Evolutionary conservation across 805 yeast genomes (phyloP).

Genomic region (Cyberlindnera saturnus): DNA sequence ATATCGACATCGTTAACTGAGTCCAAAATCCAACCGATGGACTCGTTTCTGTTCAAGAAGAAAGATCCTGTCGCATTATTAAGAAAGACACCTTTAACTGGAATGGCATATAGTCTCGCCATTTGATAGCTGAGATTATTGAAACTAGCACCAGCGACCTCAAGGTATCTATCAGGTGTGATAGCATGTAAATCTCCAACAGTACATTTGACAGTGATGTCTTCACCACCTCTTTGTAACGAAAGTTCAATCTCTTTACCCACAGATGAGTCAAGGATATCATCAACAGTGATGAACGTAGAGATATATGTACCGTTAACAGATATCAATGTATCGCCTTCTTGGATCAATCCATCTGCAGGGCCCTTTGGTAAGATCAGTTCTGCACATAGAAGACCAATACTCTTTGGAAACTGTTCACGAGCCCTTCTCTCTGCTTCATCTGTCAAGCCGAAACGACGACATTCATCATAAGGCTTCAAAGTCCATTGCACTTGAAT

Average conservation of each 20-base stretch:
- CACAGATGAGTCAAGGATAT: constrained; percentile 66
- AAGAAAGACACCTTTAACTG: constrained; percentile 78
- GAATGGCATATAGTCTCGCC: constrained; percentile 78
- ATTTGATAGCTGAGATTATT: constrained; percentile 83
- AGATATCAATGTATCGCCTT: constrained; percentile 80
- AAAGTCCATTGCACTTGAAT: constrained; percentile 86
- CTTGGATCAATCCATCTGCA: constrained; percentile 62
- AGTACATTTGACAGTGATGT: constrained; percentile 39
- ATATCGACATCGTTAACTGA: constrained; percentile 70
- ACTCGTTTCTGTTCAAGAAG: constrained; percentile 49
- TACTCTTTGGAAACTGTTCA: constrained; percentile 59
- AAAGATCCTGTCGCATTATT: constrained; percentile 77
- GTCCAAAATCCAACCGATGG: constrained; percentile 76
- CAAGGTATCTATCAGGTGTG: constrained; percentile 76
- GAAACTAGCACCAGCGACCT: constrained; percentile 82
- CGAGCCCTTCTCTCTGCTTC: constrained; percentile 72
- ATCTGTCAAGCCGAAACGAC: constrained; percentile 73
- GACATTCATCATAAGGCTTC: constrained; percentile 86
- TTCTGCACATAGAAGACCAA: constrained; percentile 80
- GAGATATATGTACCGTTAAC: constrained; percentile 60
- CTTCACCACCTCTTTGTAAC: constrained; percentile 71
- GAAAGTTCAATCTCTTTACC: constrained; percentile 50
- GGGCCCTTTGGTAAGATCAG: constrained; percentile 83
- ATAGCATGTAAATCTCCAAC: constrained; percentile 77
- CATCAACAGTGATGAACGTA: constrained; percentile 77